phyloP scores from a whole-genome alignment of 108 stramenopile genomes.

The Schizochytrium sp. region DNA sequence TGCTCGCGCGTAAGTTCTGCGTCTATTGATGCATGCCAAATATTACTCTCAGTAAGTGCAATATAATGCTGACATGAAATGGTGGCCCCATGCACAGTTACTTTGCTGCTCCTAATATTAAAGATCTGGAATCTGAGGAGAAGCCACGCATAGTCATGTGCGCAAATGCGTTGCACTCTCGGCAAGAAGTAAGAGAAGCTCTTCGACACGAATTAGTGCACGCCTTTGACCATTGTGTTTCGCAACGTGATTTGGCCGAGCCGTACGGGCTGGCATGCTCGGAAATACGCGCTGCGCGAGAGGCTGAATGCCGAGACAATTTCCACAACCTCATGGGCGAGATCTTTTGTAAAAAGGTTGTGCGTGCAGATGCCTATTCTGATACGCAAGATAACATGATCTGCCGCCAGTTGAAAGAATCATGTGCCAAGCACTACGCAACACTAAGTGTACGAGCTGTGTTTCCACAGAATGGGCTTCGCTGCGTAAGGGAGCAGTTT shows the following conservation, averaged over 20 bases:
- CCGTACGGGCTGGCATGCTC: neutral
- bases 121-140: constrained; percentile 4
- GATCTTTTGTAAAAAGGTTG: neutral
- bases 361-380: constrained; percentile 2
- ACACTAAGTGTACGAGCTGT: neutral
- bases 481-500: neutral
- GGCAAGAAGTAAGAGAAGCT: constrained; percentile 10
- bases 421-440: neutral
- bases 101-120: constrained; percentile 46
- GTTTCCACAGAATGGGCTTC: neutral
- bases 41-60: neutral
- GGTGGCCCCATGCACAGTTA: neutral
- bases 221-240: constrained; percentile 53
- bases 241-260: constrained; percentile 21
- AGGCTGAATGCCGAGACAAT: constrained; percentile 51
- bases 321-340: constrained; percentile 15
- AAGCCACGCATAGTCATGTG: constrained; percentile 51
- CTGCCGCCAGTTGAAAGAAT: neutral
- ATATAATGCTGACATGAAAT: neutral
- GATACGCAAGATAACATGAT: constrained; percentile 8
- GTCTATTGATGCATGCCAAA: neutral
- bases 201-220: constrained; percentile 51
- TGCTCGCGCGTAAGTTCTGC: constrained; percentile 46
- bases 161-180: neutral
- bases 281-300: constrained; percentile 43